Conservation (phyloP, 140 eudicot genomes). For the Anethum foeniculum region DNA sequence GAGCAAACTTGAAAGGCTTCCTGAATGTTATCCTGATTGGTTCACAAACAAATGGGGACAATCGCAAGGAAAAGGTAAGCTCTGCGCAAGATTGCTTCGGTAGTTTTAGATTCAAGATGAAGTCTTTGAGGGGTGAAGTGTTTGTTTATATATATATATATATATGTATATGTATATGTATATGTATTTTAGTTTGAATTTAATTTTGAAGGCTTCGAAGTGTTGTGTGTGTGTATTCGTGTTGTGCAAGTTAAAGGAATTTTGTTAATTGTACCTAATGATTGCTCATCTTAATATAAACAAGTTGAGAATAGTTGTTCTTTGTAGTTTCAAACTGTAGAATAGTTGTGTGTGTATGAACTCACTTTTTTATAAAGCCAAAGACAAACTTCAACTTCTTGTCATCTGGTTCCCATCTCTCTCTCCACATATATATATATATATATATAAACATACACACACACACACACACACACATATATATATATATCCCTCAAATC, state of each 20-base stretch:
- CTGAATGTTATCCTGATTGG: conserved; percentile 78
- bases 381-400: too few species aligned
- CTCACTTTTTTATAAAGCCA: too few species aligned
- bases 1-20: conserved; percentile 62
- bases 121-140: not conserved
- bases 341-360: too few species aligned
- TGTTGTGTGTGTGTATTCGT: not conserved
- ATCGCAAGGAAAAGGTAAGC: conserved; percentile 76
- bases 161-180: too few species aligned
- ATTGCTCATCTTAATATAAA: not conserved
- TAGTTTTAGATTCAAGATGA: not conserved
- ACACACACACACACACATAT: too few species aligned
- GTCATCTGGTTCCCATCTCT: too few species aligned
- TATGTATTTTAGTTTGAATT: not conserved
- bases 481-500: too few species aligned
- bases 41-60: conserved; percentile 71
- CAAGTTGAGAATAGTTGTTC: not conserved
- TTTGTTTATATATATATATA: not conserved
- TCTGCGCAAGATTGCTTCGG: not conserved
- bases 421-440: too few species aligned
- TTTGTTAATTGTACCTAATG: not conserved
- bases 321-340: not conserved
- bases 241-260: not conserved
- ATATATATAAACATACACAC: too few species aligned
- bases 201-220: not conserved